phyloP scores from a whole-genome alignment of 164 flowering plant genomes.

The Berberis thunbergii region DNA sequence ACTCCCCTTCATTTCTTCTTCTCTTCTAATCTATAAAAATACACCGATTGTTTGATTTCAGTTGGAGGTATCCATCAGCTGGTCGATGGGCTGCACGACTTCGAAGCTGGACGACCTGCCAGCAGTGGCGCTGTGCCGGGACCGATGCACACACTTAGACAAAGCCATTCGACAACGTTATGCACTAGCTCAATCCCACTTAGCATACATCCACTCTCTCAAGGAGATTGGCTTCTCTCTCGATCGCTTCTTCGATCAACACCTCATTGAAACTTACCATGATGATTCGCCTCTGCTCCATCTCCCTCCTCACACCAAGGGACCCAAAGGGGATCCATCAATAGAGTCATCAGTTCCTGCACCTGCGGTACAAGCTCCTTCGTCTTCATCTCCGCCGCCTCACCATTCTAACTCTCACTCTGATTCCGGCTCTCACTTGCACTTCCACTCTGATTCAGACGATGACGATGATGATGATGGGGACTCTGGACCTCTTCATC shows the following conservation, averaged over 20 bases:
- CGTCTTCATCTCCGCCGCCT: background rate
- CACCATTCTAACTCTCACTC: slow-evolving; percentile 10
- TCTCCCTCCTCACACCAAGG: slow-evolving; percentile 19
- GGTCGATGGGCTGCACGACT: slow-evolving; percentile 55
- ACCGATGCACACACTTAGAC: slow-evolving; percentile 41
- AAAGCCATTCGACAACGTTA: slow-evolving; percentile 53
- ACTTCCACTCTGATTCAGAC: slow-evolving; percentile 13
- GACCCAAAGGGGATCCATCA: background rate
- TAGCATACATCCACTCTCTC: slow-evolving; percentile 49
- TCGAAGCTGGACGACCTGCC: slow-evolving; percentile 72
- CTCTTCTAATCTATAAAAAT: too few species aligned
- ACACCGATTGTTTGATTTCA: background rate
- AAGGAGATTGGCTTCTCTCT: slow-evolving; percentile 36
- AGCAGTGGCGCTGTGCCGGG: slow-evolving; percentile 71
- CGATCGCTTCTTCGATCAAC: slow-evolving; percentile 26
- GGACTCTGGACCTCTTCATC: slow-evolving; percentile 7
- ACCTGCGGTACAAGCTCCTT: background rate
- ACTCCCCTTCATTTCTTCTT: background rate
- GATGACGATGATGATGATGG: slow-evolving; percentile 1
- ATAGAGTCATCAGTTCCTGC: background rate
- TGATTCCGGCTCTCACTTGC: slow-evolving; percentile 12
- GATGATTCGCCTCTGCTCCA: slow-evolving; percentile 17
- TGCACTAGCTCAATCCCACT: slow-evolving; percentile 51
- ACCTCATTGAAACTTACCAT: slow-evolving; percentile 6
- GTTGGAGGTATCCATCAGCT: background rate